Evolutionary conservation across 257 asterid species (phyloP).

Genomic region (Scutellaria galericulata): DNA sequence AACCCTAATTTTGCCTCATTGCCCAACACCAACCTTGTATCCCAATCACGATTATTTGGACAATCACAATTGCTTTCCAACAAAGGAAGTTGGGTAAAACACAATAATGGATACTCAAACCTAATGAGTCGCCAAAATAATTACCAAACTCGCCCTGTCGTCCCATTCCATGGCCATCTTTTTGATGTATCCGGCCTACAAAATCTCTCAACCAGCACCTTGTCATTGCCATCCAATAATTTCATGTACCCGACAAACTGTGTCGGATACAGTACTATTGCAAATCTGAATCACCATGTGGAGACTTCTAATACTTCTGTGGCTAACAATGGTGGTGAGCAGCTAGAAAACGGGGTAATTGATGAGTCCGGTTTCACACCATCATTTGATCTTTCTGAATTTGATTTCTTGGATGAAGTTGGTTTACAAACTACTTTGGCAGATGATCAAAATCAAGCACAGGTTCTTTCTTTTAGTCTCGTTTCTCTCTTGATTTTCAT

Average conservation of each 20-base stretch:
- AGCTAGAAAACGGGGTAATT: not conserved
- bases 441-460: slow-evolving; percentile 32
- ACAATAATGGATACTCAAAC: slow-evolving; percentile 8
- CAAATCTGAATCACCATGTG: slow-evolving; percentile 29
- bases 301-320: not conserved
- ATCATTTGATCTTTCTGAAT: slow-evolving; percentile 30
- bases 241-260: slow-evolving; percentile 8
- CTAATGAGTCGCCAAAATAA: not conserved
- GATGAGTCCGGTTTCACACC: slow-evolving; percentile 2
- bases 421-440: slow-evolving; percentile 29
- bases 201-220: slow-evolving; percentile 2
- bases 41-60: slow-evolving; percentile 23
- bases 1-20: not conserved
- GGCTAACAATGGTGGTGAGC: not conserved
- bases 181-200: slow-evolving; percentile 12
- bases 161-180: slow-evolving; percentile 21
- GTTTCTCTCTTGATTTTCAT: too few species aligned
- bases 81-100: slow-evolving; percentile 12
- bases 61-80: slow-evolving; percentile 36
- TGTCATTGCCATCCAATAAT: not conserved
- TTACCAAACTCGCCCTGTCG: not conserved
- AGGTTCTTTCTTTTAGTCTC: slow-evolving; percentile 21
- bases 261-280: slow-evolving; percentile 31
- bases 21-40: not conserved
- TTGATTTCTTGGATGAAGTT: slow-evolving; percentile 2